Percentiles rank a stretch among this genome's conserved stretches.
These are phyloP conservation scores for Mycena filopes DNA, from an alignment of 768 basidiomycete genomes.

Conservation along the genomic window DNA sequence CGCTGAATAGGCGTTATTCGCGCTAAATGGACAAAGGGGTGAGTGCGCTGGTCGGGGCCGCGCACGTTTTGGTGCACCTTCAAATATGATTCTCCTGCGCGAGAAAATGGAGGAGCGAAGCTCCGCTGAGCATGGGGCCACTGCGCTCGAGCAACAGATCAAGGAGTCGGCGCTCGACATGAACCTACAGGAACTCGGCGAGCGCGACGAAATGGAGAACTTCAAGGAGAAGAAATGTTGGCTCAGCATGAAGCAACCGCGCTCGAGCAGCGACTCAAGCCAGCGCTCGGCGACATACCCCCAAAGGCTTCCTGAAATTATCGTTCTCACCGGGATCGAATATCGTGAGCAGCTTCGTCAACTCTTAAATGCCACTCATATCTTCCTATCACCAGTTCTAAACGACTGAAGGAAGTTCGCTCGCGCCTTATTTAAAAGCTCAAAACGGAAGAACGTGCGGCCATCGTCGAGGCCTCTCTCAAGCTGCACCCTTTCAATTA, in stretches of 20 bases:
- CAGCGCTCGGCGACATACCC: neutral
- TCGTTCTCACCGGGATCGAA: constrained; percentile 11
- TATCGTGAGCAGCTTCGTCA: neutral
- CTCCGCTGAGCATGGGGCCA: too few species aligned
- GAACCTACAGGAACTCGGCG: too few species aligned
- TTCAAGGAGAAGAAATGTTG: neutral
- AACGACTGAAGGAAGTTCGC: neutral
- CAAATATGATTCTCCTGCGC: constrained; percentile 9
- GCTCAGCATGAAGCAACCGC: neutral
- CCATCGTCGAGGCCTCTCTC: neutral
- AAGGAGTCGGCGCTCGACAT: too few species aligned
- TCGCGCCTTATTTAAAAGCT: neutral
- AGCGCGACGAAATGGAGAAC: constrained; percentile 3
- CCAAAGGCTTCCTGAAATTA: neutral
- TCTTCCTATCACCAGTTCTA: constrained; percentile 4
- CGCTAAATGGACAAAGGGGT: constrained; percentile 4
- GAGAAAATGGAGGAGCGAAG: neutral
- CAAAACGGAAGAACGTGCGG: constrained; percentile 10
- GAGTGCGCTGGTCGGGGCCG: constrained; percentile 19
- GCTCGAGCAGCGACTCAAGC: neutral
- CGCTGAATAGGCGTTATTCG: constrained; percentile 7
- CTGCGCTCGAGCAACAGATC: neutral
- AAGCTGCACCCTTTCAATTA: neutral
- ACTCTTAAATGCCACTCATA: neutral
- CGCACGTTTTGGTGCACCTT: constrained; percentile 21